These are phyloP conservation scores for Trametes cinnabarina DNA, from an alignment of 768 basidiomycete species.

Conservation along the genomic window DNA sequence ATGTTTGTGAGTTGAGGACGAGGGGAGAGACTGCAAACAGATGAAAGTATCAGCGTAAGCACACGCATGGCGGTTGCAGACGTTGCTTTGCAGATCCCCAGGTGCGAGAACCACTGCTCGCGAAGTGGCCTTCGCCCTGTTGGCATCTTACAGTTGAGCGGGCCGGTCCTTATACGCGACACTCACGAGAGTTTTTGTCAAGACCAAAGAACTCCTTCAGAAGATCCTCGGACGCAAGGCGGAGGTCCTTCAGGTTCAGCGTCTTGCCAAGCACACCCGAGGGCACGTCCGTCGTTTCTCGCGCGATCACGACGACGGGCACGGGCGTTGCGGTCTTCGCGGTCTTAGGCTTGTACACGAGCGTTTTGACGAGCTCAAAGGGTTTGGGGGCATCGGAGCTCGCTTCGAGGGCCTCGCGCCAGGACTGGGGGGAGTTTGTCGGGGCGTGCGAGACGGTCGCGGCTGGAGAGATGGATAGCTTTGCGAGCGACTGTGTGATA, in stretches of 20 bases:
- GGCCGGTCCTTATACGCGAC: not conserved
- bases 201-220: conserved; percentile 80
- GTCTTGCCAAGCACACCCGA: conserved; percentile 75
- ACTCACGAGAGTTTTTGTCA: conserved; percentile 84
- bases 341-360: conserved; percentile 95
- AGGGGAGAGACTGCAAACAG: conserved; percentile 70
- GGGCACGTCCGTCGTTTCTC: conserved; percentile 81
- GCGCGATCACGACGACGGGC: conserved; percentile 84
- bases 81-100: too few relatives aligned
- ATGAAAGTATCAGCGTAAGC: conserved; percentile 13
- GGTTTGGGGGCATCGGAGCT: conserved; percentile 48
- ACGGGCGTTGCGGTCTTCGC: conserved; percentile 84
- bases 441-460: conserved; percentile 55
- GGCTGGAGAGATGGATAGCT: conserved; percentile 54
- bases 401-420: conserved; percentile 70
- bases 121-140: too few relatives aligned
- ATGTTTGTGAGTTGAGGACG: conserved; percentile 60
- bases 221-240: conserved; percentile 83
- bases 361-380: conserved; percentile 80
- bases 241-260: conserved; percentile 81
- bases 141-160: too few relatives aligned
- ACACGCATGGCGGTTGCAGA: too few relatives aligned
- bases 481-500: conserved; percentile 42
- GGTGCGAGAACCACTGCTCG: too few relatives aligned
- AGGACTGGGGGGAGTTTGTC: conserved; percentile 68